A percentile compares a stretch with the other conserved stretches of the same genome.
Conservation (phyloP, 2,329 filamentous ascomycete species). For the Aschersonia sp. region DNA sequence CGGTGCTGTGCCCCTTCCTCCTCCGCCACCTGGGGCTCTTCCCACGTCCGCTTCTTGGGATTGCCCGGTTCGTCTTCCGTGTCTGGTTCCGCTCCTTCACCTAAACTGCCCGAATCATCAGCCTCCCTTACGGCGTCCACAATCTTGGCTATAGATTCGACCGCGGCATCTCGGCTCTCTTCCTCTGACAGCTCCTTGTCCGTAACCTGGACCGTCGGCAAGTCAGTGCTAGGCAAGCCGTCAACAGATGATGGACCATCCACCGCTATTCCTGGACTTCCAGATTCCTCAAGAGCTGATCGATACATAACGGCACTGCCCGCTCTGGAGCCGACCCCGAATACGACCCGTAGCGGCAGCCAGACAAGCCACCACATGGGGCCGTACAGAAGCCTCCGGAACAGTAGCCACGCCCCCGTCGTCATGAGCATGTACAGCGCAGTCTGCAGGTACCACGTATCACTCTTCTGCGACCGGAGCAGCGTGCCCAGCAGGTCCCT, state of each 20-base stretch:
- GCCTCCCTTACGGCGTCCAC: conserved; percentile 29
- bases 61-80: conserved; percentile 8
- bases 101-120: conserved; percentile 11
- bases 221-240: conserved; percentile 22
- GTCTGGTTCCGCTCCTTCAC: conserved; percentile 4
- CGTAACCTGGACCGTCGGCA: conserved; percentile 35
- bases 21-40: conserved; percentile 9
- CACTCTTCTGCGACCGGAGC: conserved; percentile 79
- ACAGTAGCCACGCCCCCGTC: conserved; percentile 76
- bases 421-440: conserved; percentile 67
- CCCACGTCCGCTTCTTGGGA: conserved; percentile 16
- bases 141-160: conserved; percentile 40
- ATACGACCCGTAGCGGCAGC: conserved; percentile 59
- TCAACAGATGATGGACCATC: conserved; percentile 15
- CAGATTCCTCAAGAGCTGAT: conserved; percentile 10
- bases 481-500: conserved; percentile 64
- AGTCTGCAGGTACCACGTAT: conserved; percentile 95
- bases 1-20: conserved; percentile 11
- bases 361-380: conserved; percentile 83
- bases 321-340: conserved; percentile 41
- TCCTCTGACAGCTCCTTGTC: conserved; percentile 10
- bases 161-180: conserved; percentile 22
- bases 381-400: conserved; percentile 73
- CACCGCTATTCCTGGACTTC: conserved; percentile 12
- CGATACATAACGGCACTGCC: conserved; percentile 34